These are phyloP conservation scores for Mikania micrantha DNA, from an alignment of 129 eudicot species.

Conservation along the genomic window DNA sequence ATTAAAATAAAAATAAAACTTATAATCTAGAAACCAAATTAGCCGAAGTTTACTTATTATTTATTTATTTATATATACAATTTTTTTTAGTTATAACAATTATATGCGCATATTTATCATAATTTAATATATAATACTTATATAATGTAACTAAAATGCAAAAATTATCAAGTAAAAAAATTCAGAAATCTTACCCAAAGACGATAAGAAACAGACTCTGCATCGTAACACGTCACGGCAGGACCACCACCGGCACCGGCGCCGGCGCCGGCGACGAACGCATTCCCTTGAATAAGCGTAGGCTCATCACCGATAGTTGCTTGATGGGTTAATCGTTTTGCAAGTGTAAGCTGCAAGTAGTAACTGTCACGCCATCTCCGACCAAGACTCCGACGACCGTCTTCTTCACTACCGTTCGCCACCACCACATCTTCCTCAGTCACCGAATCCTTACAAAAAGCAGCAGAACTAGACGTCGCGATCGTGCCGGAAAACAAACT, in stretches of 20 bases:
- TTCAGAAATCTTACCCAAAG: conserved; percentile 56
- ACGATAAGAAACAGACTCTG: conserved; percentile 69
- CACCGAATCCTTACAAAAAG: conserved; percentile 35
- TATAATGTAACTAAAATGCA: not conserved
- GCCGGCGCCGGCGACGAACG: conserved; percentile 17
- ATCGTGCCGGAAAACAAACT: conserved; percentile 74
- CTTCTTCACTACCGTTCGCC: conserved; percentile 3
- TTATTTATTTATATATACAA: too few relatives aligned
- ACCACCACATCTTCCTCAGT: conserved; percentile 33
- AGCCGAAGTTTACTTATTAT: too few relatives aligned
- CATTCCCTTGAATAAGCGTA: conserved; percentile 32
- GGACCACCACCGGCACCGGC: conserved; percentile 12
- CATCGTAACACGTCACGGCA: conserved; percentile 44
- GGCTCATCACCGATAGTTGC: conserved; percentile 54
- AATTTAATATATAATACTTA: too few relatives aligned
- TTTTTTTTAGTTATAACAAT: too few relatives aligned
- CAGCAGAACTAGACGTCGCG: conserved; percentile 41
- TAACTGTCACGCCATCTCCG: conserved; percentile 57
- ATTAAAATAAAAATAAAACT: too few relatives aligned
- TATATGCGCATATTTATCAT: too few relatives aligned
- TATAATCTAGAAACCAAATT: too few relatives aligned
- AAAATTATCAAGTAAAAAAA: not conserved
- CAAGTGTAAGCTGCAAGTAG: conserved; percentile 68
- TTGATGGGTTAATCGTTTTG: conserved; percentile 54
- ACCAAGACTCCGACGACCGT: conserved; percentile 21